Conservation (phyloP, 345 rosid genomes). For the Eucalyptus melliodora region DNA sequence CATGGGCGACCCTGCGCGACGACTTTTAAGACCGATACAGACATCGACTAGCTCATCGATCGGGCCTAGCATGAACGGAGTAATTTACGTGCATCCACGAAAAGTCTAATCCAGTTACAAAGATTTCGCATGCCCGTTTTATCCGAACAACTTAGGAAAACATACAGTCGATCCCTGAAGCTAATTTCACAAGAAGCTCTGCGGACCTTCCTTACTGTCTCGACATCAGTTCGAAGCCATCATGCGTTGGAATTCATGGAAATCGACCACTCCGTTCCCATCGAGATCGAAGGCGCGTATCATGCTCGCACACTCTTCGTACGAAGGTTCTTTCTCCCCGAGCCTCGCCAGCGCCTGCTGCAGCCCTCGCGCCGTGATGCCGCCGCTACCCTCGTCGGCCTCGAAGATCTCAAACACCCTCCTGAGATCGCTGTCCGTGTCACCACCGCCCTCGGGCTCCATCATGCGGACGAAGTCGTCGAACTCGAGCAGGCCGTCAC, state of each 20-base stretch:
- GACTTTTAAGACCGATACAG: not conserved
- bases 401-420: slow-evolving; percentile 20
- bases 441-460: not conserved
- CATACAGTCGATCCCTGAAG: not conserved
- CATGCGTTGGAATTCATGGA: slow-evolving; percentile 22
- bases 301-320: slow-evolving; percentile 13
- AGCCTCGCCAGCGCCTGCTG: slow-evolving; percentile 5
- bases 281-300: slow-evolving; percentile 15
- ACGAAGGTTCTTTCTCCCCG: slow-evolving; percentile 1
- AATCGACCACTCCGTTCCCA: slow-evolving; percentile 23
- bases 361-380: slow-evolving; percentile 10
- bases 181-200: not conserved
- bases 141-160: not conserved
- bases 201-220: not conserved
- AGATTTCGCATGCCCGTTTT: not conserved
- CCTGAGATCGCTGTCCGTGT: not conserved
- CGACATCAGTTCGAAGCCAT: slow-evolving; percentile 1
- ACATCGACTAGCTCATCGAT: not conserved
- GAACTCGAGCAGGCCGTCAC: slow-evolving; percentile 1
- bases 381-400: slow-evolving; percentile 2
- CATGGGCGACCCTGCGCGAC: not conserved
- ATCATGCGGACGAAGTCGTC: slow-evolving; percentile 11
- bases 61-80: not conserved
- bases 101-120: not conserved
- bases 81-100: not conserved